Base-by-base conservation (phyloP, 1,284 basidiomycete genomes). In the Ustilago xerochloae region DNA sequence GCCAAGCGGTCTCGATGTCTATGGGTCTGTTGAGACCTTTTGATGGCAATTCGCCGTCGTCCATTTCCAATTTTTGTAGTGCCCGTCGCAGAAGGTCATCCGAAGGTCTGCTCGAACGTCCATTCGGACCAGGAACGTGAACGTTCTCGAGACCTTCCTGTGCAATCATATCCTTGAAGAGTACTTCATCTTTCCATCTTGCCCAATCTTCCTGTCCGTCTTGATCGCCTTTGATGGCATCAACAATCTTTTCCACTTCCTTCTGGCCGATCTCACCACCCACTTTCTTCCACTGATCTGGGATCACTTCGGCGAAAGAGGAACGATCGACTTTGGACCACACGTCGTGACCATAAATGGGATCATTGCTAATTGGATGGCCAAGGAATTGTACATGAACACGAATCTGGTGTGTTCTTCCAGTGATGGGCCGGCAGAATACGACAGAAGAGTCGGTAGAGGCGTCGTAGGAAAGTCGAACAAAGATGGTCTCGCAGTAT, bases 311-410 rank as follows among this genome's bases (percentile, higher is more conserved):
- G 33, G 76, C 60, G 18, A 80, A 75, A 4, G 68, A 53, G 20
- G 69, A 65, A 3, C 63, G 59, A 20, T 82, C 77, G 22, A 79
- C 74, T 24, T 77, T 61, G 30, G 54, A 55, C 82, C 82, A 84
- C n/a, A 83, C 71, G n/a, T 67, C 49, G 54, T 84, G 82, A 32
- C 69, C 76, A 73, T 86, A 86, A 48, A 86, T 83, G 13, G 85
- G 85, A 46, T 86, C 85, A 61, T 86, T 86, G 24, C 93, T 92
- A 72, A 99, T 95, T 0, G 97, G 92, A 81, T 93, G 87, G 1
- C 97, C 97, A 49, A 99, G 89, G 82, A 89, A 98, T 86, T 99
- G 97, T 1, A 98, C 88, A 83, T 99, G 97, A 1, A 99, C 96
- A 46, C 96, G 90, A 62, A 97, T 91, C 85, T 97, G 94, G 85